Evolutionary conservation across 2,329 filamentous ascomycete species (phyloP).

Genomic region (Lachnellula arida): DNA sequence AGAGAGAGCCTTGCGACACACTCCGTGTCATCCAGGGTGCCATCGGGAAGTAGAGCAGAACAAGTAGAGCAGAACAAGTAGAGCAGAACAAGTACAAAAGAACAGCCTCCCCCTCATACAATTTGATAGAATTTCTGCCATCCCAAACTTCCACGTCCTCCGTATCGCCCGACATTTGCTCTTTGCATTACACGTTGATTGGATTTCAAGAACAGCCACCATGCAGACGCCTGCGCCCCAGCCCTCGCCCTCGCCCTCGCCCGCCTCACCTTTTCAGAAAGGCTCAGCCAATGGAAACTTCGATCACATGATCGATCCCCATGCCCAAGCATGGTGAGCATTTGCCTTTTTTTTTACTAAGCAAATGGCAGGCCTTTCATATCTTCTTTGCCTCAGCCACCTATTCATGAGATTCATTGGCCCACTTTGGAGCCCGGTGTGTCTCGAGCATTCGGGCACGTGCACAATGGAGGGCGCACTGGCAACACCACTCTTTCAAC

Average conservation of each 20-base stretch:
- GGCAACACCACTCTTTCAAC: background rate
- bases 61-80: background rate
- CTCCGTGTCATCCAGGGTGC: no score
- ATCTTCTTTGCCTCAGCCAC: no score
- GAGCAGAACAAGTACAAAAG: background rate
- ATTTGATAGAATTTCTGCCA: background rate
- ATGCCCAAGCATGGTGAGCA: conserved; percentile 5
- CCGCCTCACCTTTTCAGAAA: conserved; percentile 4
- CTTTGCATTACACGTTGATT: background rate
- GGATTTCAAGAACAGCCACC: background rate
- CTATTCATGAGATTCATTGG: no score
- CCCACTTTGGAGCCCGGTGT: no score
- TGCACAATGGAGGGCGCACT: background rate
- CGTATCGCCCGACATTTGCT: background rate
- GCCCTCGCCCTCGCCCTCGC: conserved; percentile 3
- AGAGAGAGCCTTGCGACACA: no score
- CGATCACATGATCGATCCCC: conserved; percentile 1
- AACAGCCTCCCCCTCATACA: background rate
- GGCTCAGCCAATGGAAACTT: conserved; percentile 1
- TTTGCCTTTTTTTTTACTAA: conserved; percentile 18
- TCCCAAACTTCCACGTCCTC: background rate
- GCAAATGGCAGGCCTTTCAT: conserved; percentile 3
- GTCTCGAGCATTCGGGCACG: no score
- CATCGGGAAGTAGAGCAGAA: background rate
- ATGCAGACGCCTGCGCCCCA: conserved; percentile 7